A percentile compares a stretch with the other conserved stretches of the same genome.
Evolutionary conservation across 805 yeast species (phyloP).

Genomic region (Naumovozyma baii): DNA sequence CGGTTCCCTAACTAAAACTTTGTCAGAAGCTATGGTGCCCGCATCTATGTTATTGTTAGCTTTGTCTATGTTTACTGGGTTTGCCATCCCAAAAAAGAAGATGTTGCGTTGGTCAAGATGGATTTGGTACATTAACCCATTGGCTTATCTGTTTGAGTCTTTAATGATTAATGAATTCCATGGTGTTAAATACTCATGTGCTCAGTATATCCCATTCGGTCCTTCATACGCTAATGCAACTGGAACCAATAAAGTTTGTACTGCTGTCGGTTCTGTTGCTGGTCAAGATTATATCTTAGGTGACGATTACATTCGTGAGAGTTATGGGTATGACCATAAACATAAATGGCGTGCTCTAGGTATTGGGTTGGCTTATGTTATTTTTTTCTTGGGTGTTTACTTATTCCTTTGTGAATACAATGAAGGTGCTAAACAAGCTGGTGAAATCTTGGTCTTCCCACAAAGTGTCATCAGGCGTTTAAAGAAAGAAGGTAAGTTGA

Average conservation of each 20-base stretch:
- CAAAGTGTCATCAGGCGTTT: conserved; percentile 37
- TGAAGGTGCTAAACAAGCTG: conserved; percentile 47
- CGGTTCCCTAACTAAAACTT: conserved; percentile 33
- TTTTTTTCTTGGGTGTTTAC: conserved; percentile 44
- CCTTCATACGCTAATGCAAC: conserved; percentile 30
- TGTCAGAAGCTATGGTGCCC: conserved; percentile 38
- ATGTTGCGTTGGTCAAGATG: conserved; percentile 42
- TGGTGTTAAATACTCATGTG: conserved; percentile 30
- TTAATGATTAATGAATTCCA: conserved; percentile 38
- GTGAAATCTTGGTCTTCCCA: conserved; percentile 52
- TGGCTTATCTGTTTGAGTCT: conserved; percentile 37
- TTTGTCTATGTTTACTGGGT: conserved; percentile 35
- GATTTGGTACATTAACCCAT: conserved; percentile 37
- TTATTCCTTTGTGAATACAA: conserved; percentile 41
- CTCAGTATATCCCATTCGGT: conserved; percentile 35
- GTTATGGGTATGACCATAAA: conserved; percentile 34
- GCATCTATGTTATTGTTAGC: conserved; percentile 34
- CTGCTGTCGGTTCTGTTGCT: conserved; percentile 40
- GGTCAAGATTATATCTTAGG: conserved; percentile 43
- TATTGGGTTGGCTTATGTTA: conserved; percentile 41
- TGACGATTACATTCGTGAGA: conserved; percentile 31
- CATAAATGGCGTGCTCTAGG: conserved; percentile 58
- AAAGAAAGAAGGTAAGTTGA: conserved; percentile 29
- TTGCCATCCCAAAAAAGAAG: conserved; percentile 34
- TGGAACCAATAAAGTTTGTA: conserved; percentile 33